Percentiles rank a stretch among this genome's conserved stretches.
Evolutionary conservation across 2,329 filamentous ascomycete genomes (phyloP).

Genomic region (Sporothrix sp.): DNA sequence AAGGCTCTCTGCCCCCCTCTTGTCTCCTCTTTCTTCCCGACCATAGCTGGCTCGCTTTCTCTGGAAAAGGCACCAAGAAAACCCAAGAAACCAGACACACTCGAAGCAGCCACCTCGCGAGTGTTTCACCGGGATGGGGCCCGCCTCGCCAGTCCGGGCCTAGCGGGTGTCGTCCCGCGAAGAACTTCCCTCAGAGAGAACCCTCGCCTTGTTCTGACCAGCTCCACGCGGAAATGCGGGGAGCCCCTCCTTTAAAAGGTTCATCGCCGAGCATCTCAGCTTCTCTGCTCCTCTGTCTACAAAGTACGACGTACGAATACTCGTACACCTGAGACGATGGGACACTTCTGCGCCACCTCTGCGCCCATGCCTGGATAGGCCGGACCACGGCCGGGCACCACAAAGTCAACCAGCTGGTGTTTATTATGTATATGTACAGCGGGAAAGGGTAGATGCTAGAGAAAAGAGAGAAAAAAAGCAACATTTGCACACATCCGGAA

Average conservation of each 20-base stretch:
- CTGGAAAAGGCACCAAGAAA: not conserved
- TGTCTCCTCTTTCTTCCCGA: not conserved
- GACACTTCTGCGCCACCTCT: not conserved
- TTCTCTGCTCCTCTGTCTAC: too few species aligned
- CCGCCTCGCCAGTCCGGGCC: slow-evolving; percentile 1
- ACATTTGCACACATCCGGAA: too few species aligned
- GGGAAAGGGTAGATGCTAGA: slow-evolving; percentile 3
- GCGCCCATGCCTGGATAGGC: not conserved
- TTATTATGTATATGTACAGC: too few species aligned
- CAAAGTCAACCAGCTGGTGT: too few species aligned
- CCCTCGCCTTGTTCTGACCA: not conserved
- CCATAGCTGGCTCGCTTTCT: not conserved
- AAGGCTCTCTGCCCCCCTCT: too few species aligned
- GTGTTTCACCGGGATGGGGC: slow-evolving; percentile 15
- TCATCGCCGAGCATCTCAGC: too few species aligned
- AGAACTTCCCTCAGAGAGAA: too few species aligned
- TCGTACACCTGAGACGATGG: too few species aligned
- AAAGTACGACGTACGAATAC: too few species aligned
- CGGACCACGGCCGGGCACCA: not conserved
- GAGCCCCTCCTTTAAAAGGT: slow-evolving; percentile 7
- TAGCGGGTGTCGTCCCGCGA: not conserved
- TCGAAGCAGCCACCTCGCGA: not conserved
- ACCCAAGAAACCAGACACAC: too few species aligned
- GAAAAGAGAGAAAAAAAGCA: not conserved
- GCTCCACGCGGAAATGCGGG: slow-evolving; percentile 12